Evolutionary conservation across 345 rosid species (phyloP), one percentile per base, ranked within the genome.

Genomic region (Aquilaria yunnanensis): DNA sequence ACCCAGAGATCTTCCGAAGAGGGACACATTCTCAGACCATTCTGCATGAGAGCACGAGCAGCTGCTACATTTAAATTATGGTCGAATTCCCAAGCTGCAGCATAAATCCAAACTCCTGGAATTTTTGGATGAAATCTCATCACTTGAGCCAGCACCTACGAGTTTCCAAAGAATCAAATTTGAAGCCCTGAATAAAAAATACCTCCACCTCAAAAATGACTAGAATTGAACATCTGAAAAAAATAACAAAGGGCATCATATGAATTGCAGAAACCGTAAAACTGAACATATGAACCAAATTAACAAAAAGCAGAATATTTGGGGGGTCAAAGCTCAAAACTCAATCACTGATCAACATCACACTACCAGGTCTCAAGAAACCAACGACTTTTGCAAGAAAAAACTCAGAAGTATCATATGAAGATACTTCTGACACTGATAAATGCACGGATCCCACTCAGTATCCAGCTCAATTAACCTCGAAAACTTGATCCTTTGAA

Each of bases 51-150:
- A 61, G 89, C 95, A 66, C 97, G 94, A 64, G 97, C 95, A 32
- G 89, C 89, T 0, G 79, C 72, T 11, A 86, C 96, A 66, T 90
- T 90, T 57, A 88, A 75, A 67, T 90, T 88, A 47, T 79, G 75
- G 75, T 94, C 96, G 46, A 88, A 94, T 70, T 94, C 95, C 97
- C 99, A 94, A 51, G 92, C 95, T 10, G 97, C 97, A 72, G 97
- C 97, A 81, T 94, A 90, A 56, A 88, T 88, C 96, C 97, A 94
- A 56, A 89, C 85, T 50, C 82, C 96, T 0, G 96, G 87, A 12
- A 82, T 93, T 78, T 83, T 92, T 0, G 96, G 93, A 61, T 87
- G 98, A 75, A 92, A 83, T 67, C 97, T 82, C 47, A 88, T 80
- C 16, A 78, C 82, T 77, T 94, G 92, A 69, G 96, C 92, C 66